These are phyloP conservation scores for Penicillium ochrochloron DNA, from an alignment of 495 filamentous ascomycete genomes.

Conservation along the genomic window DNA sequence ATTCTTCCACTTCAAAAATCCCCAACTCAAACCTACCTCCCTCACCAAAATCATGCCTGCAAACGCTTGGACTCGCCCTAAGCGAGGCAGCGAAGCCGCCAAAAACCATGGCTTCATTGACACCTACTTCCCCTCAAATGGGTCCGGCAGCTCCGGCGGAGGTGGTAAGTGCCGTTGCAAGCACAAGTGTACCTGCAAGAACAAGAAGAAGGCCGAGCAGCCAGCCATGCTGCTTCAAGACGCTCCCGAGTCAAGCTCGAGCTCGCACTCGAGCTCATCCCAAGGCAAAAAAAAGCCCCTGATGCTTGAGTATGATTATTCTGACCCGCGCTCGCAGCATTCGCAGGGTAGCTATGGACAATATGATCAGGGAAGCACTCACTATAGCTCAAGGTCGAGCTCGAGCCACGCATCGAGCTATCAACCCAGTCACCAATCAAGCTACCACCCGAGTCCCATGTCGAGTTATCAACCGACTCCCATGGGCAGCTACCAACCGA, in stretches of 20 bases:
- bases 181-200: not conserved
- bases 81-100: not conserved
- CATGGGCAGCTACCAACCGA: no score
- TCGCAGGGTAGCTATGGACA: no score
- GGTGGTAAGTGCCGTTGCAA: not conserved
- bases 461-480: no score
- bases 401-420: not conserved
- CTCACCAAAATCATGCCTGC: not conserved
- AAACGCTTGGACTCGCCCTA: constrained; percentile 5
- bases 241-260: constrained; percentile 2
- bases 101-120: constrained; percentile 8
- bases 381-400: not conserved
- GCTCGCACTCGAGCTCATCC: not conserved
- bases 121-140: not conserved
- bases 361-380: no score
- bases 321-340: no score
- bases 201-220: not conserved
- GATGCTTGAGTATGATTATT: no score
- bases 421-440: not conserved
- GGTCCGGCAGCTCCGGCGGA: not conserved
- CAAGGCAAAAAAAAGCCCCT: not conserved
- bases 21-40: not conserved
- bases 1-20: not conserved
- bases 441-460: no score
- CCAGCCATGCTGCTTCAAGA: not conserved